Evolutionary conservation across 225 moss, liverwort and hornwort genomes (phyloP), one percentile per base, ranked within the genome.

Genomic region (Neckera pumila): DNA sequence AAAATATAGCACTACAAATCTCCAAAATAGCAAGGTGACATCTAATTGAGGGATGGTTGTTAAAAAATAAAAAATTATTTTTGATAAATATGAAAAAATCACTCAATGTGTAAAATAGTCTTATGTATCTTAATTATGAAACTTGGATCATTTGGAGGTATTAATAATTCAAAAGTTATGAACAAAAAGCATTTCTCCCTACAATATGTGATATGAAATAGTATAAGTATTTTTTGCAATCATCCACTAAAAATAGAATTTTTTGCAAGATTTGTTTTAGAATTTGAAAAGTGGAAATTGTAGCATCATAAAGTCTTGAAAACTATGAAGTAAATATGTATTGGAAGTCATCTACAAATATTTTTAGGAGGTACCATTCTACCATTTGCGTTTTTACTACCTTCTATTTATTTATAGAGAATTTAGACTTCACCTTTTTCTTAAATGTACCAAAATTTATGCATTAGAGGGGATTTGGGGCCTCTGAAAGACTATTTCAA

Each of bases 181-280:
- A 27, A 16, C 2, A 22, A 74, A 45, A 45, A 47, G 12, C 12
- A 45, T 7, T 47, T 20, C 0, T 33, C 17, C 20, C 7, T 31
- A 9, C 15, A 42, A 71, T 27, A 15, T 27, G 5, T 27, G 16
- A 72, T 1, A 27, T 1, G 1, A 43, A 16, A 43, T 43, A 27
- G 71, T 71, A 16, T 27, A 69, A 38, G 3, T 40, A 7, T 14
- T 40, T 38, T 70, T 70, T 70, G 8, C 25, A 40, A 25, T 40
- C 14, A 70, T 5, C 0, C 0, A 0, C 4, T 40, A 8, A 13
- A 70, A 12, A 38, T 13, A 13, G 2, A 4, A 12, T 10, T 23
- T n/a, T 21, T 26, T 21, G 0, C 6, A 21, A 67, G 11, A 67
- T 67, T 38, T 13, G 1, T 12, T 23, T 38, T 7, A 22, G 21